Conservation (phyloP, 257 asterid species). For the Nicotiana undulata region DNA sequence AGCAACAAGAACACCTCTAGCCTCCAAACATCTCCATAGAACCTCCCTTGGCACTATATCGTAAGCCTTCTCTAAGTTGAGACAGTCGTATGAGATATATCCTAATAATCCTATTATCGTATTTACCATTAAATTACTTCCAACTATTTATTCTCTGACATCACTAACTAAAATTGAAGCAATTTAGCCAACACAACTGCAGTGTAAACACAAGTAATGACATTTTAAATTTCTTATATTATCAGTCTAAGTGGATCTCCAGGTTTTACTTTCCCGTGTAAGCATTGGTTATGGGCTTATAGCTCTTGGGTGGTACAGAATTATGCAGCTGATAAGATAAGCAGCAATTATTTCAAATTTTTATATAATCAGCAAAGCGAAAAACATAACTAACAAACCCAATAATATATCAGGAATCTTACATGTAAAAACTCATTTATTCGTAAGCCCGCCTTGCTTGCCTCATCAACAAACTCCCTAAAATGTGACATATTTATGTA, state of each 20-base stretch:
- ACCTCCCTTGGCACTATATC: no score
- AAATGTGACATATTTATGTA: background rate
- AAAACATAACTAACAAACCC: conserved; percentile 17
- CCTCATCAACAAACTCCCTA: conserved; percentile 79
- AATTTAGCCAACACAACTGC: background rate
- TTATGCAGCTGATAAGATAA: background rate
- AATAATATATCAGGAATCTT: conserved; percentile 42
- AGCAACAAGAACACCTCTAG: no score
- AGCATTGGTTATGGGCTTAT: background rate
- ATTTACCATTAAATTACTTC: background rate
- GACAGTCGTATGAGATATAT: background rate
- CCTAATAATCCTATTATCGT: background rate
- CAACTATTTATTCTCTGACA: background rate
- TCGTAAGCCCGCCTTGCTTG: conserved; percentile 79
- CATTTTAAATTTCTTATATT: background rate
- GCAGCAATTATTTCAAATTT: background rate
- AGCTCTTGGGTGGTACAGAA: background rate
- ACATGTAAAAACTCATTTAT: conserved; percentile 84
- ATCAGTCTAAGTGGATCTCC: background rate
- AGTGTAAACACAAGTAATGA: background rate
- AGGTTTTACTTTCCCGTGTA: background rate
- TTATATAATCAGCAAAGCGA: background rate
- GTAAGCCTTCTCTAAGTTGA: background rate
- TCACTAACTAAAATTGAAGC: conserved; percentile 4
- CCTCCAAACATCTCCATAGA: no score